Conservation (phyloP, 2,329 filamentous ascomycete genomes). For the Fusarium armeniacum region DNA sequence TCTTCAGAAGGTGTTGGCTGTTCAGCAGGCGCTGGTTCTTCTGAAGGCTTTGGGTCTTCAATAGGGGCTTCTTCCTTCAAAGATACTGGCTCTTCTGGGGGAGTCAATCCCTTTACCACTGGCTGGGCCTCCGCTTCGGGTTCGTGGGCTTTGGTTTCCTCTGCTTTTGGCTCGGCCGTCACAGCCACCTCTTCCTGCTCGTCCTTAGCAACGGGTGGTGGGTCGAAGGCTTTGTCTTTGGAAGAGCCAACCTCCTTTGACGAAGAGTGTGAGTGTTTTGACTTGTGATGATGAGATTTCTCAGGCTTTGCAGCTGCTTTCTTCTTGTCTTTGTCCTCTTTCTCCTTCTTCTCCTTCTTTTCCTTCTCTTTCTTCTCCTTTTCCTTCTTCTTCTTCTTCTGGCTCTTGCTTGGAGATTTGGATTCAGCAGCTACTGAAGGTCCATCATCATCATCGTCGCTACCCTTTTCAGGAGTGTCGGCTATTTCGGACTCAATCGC, state of each 20-base stretch:
- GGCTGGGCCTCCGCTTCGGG: constrained; percentile 19
- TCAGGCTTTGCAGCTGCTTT: constrained; percentile 39
- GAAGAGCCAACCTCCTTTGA: constrained; percentile 22
- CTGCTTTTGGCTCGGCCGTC: constrained; percentile 3
- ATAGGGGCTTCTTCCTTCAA: constrained; percentile 1
- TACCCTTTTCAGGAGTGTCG: constrained; percentile 17
- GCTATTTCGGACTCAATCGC: constrained; percentile 7
- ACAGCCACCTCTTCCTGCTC: constrained; percentile 18
- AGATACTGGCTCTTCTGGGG: constrained; percentile 8
- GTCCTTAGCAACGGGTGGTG: constrained; percentile 3
- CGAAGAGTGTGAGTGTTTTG: constrained; percentile 39
- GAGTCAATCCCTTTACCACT: constrained; percentile 1
- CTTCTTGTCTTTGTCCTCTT: constrained; percentile 33
- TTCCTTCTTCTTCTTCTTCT: constrained; percentile 51
- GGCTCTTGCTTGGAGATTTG: constrained; percentile 42
- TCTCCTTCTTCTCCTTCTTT: constrained; percentile 40
- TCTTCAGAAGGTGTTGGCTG: background rate
- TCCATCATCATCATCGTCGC: constrained; percentile 31
- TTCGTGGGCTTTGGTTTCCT: constrained; percentile 22
- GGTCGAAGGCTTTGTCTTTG: constrained; percentile 15
- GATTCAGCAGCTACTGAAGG: constrained; percentile 13
- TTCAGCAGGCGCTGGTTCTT: background rate
- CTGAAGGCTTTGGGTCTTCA: constrained; percentile 5
- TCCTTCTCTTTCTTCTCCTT: constrained; percentile 67
- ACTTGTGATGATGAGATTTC: constrained; percentile 41